Evolutionary conservation across 257 asterid species (phyloP).

Genomic region (Hygrophila difformis): DNA sequence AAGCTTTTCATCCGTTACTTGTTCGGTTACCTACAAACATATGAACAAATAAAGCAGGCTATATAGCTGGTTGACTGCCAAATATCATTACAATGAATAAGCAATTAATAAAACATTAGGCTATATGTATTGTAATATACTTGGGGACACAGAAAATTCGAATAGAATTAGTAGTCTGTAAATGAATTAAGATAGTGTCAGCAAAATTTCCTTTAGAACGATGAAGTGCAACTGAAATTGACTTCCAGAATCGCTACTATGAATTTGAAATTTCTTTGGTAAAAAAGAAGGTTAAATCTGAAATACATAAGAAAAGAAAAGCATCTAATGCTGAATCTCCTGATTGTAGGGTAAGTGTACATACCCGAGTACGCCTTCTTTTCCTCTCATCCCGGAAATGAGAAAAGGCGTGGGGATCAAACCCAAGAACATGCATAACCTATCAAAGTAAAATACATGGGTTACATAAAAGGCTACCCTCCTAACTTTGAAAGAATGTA

Average conservation of each 20-base stretch:
- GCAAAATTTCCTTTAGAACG: too few relatives aligned
- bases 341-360: background rate
- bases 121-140: background rate
- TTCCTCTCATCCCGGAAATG: slow-evolving; percentile 83
- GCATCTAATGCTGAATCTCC: background rate
- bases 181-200: background rate
- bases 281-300: background rate
- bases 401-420: slow-evolving; percentile 80
- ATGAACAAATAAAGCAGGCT: background rate
- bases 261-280: background rate
- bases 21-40: slow-evolving; percentile 50
- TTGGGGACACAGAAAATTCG: background rate
- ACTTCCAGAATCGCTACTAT: too few relatives aligned
- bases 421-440: slow-evolving; percentile 84
- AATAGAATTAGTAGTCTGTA: background rate
- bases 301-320: background rate
- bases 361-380: slow-evolving; percentile 62
- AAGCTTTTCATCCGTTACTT: slow-evolving; percentile 59
- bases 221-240: too few relatives aligned
- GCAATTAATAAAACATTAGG: background rate
- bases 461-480: slow-evolving; percentile 4
- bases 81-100: background rate
- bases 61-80: background rate
- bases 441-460: slow-evolving; percentile 8
- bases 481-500: background rate